Base-by-base conservation (phyloP, 306 rosid genomes). In the Comarum palustre region DNA sequence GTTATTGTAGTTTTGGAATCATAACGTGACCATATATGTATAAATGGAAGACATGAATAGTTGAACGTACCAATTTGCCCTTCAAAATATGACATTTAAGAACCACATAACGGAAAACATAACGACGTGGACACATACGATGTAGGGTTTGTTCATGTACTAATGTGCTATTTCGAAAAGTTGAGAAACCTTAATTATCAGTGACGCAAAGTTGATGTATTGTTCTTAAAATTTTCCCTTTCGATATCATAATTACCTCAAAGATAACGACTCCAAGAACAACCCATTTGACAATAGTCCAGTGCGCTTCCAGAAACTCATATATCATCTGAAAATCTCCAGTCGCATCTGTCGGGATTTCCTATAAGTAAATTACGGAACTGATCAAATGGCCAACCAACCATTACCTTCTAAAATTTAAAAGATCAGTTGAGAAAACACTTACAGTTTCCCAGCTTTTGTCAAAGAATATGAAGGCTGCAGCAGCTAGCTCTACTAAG, bases 391-490 rank as follows among this genome's bases (percentile, higher is more conserved):
- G 52, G 47, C 68, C 67, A 74, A 75, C 48, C 22, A 71, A 72
- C 54, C 65, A 72, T 20, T 62, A 45, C 41, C 14, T 59, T 24
- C 16, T 24, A 14, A 12, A n/a, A 62, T 55, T 50, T n/a, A 55
- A 48, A 51, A 61, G 19, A 66, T 54, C 4, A 60, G n/a, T 20
- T 11, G 36, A 63, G 43, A 64, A 8, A 76, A 13, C 67, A 82
- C 97, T 84, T 81, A 90, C 98, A 31, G 78, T 78, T 82, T 89
- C 78, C 97, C 98, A 90, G 83, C 84, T 81, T 86, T 89, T 93
- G 81, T 93, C 96, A 78, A 93, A 93, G 83, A 83, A 90, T 63
- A 93, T 81, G 79, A 90, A 93, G 69, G 91, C 97, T 17, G 90
- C 98, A 79, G 87, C 88, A 74, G 87, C 98, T 81, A 90, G 77